Percentiles rank a stretch among this genome's conserved stretches.
Conservation (phyloP, 345 rosid species). For the Eucalyptus viminalis region DNA sequence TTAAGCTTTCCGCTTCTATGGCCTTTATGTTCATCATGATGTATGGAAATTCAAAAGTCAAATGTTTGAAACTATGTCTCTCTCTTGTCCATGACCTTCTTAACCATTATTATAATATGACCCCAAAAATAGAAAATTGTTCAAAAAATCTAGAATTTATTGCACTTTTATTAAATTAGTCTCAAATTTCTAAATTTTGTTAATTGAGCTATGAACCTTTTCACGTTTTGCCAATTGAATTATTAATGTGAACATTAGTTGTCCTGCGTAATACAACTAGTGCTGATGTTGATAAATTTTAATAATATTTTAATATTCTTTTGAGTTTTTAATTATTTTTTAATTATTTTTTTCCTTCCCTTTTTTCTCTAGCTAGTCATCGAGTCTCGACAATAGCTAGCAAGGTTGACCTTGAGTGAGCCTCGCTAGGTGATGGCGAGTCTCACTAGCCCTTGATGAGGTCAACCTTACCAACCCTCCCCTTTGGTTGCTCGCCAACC, state of each 20-base stretch:
- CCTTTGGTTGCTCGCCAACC: rapidly evolving
- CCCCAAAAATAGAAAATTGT: background rate
- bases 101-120: background rate
- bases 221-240: too few species aligned
- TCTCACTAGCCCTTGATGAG: background rate
- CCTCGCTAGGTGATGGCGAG: background rate
- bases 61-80: background rate
- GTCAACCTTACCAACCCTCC: too few species aligned
- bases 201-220: rapidly evolving
- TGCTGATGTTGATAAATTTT: rapidly evolving
- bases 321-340: too few species aligned
- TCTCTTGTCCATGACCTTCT: background rate
- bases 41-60: background rate
- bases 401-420: background rate
- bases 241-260: too few species aligned
- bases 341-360: too few species aligned
- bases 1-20: background rate
- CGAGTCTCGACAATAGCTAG: background rate
- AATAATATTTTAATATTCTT: too few species aligned
- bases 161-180: too few species aligned
- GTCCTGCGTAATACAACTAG: rapidly evolving
- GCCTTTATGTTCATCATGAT: background rate
- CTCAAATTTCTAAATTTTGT: background rate
- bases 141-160: too few species aligned
- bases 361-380: background rate